Evolutionary conservation across 495 filamentous ascomycete genomes (phyloP).

Genomic region (Aspergillus kassunensis): DNA sequence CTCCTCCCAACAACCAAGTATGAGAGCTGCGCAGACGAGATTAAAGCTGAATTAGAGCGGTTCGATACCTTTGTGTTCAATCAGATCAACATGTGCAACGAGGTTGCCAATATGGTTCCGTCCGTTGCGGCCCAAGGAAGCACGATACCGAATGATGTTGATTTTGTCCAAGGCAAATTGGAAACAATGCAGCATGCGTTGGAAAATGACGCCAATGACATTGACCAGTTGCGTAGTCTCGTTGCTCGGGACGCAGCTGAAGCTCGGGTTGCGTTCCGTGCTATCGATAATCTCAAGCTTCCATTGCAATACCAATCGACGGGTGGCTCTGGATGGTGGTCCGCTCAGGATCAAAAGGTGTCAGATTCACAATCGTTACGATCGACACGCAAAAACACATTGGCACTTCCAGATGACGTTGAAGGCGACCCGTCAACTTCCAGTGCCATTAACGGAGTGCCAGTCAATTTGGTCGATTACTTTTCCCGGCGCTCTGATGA

Average conservation of each 20-base stretch:
- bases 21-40: conserved; percentile 75
- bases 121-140: conserved; percentile 59
- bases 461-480: conserved; percentile 64
- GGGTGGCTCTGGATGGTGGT: conserved; percentile 42
- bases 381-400: conserved; percentile 40
- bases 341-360: conserved; percentile 40
- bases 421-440: conserved; percentile 51
- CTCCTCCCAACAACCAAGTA: conserved; percentile 84
- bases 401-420: conserved; percentile 52
- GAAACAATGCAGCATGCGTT: conserved; percentile 70
- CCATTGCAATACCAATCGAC: conserved; percentile 65
- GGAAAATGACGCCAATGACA: conserved; percentile 66
- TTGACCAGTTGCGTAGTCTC: conserved; percentile 59
- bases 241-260: conserved; percentile 65
- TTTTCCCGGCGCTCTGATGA: conserved; percentile 71
- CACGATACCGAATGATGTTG: conserved; percentile 68
- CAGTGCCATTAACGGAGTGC: conserved; percentile 37
- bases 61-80: conserved; percentile 71
- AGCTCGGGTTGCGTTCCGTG: conserved; percentile 69
- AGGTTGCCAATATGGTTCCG: conserved; percentile 46
- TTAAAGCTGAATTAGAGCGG: conserved; percentile 70
- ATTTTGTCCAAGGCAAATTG: conserved; percentile 66
- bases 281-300: conserved; percentile 70
- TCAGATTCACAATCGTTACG: conserved; percentile 38
- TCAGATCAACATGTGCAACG: conserved; percentile 57